Evolutionary conservation across 2,329 filamentous ascomycete species (phyloP).

Genomic region (Zymoseptoria ardabiliae): DNA sequence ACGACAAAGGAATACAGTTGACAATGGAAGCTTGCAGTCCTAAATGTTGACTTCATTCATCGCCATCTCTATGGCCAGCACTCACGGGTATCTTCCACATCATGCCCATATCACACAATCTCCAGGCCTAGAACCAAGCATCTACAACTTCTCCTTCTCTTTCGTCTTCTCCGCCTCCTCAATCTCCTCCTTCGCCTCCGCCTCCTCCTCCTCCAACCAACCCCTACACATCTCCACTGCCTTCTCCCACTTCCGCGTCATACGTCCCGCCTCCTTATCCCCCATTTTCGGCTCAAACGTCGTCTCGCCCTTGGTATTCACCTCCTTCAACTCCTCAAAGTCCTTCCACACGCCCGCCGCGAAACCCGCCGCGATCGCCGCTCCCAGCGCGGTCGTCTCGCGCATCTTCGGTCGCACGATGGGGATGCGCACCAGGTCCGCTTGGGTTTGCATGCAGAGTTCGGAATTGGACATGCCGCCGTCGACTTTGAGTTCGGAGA

Average conservation of each 20-base stretch:
- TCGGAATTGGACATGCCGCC: constrained; percentile 85
- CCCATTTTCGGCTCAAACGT: constrained; percentile 63
- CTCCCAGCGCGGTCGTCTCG: constrained; percentile 81
- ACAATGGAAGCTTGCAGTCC: not conserved
- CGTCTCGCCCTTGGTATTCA: constrained; percentile 63
- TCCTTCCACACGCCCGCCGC: constrained; percentile 71
- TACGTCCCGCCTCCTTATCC: constrained; percentile 45
- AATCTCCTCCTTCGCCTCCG: constrained; percentile 1
- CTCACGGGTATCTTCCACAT: not conserved
- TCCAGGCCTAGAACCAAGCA: not conserved
- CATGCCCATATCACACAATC: not conserved
- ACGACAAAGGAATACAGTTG: not conserved
- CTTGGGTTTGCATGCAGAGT: constrained; percentile 85
- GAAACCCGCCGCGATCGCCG: constrained; percentile 80
- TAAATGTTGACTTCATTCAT: not conserved
- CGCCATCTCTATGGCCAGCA: not conserved
- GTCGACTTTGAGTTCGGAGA: constrained; percentile 72
- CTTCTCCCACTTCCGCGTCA: constrained; percentile 66
- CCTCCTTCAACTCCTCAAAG: constrained; percentile 64
- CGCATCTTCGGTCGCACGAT: constrained; percentile 82
- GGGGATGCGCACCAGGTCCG: constrained; percentile 74
- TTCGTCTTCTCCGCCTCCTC: constrained; percentile 9
- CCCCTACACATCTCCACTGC: constrained; percentile 73
- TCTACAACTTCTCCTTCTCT: constrained; percentile 11
- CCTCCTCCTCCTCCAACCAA: constrained; percentile 42